These are phyloP conservation scores for Babesia ovata DNA, from an alignment of 169 alveolate species.

Conservation along the genomic window DNA sequence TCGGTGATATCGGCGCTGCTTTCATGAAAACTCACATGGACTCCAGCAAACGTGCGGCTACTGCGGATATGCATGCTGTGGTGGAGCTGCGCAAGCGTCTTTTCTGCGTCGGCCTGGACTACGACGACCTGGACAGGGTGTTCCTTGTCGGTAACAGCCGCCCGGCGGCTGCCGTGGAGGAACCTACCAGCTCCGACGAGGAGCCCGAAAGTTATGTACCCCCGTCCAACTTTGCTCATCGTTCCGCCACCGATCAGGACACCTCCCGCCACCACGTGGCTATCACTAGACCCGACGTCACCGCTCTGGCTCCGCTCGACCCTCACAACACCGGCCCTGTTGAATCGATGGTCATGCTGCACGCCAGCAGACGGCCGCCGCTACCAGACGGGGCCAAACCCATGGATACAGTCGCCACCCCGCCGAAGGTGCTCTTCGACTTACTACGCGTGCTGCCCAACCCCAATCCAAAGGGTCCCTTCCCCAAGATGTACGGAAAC, in stretches of 20 bases:
- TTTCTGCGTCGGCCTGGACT: conserved; percentile 57
- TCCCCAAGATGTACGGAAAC: conserved; percentile 57
- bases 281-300: conserved; percentile 49
- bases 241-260: neutral
- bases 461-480: conserved; percentile 7
- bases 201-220: neutral
- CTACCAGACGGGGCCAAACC: conserved; percentile 56
- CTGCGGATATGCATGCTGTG: conserved; percentile 29
- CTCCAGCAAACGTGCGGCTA: conserved; percentile 43
- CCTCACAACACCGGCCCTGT: conserved; percentile 31
- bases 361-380: conserved; percentile 49
- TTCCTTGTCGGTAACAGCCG: conserved; percentile 20
- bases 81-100: conserved; percentile 41
- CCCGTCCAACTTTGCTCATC: conserved; percentile 21
- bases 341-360: conserved; percentile 42
- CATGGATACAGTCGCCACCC: conserved; percentile 59
- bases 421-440: conserved; percentile 70
- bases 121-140: conserved; percentile 47
- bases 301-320: conserved; percentile 36
- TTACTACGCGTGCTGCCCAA: conserved; percentile 59
- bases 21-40: conserved; percentile 36
- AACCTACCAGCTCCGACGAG: neutral
- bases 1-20: conserved; percentile 40
- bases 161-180: neutral
- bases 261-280: neutral